phyloP scores from a whole-genome alignment of 2,329 filamentous ascomycete genomes.

The Aspergillus nomiae region DNA sequence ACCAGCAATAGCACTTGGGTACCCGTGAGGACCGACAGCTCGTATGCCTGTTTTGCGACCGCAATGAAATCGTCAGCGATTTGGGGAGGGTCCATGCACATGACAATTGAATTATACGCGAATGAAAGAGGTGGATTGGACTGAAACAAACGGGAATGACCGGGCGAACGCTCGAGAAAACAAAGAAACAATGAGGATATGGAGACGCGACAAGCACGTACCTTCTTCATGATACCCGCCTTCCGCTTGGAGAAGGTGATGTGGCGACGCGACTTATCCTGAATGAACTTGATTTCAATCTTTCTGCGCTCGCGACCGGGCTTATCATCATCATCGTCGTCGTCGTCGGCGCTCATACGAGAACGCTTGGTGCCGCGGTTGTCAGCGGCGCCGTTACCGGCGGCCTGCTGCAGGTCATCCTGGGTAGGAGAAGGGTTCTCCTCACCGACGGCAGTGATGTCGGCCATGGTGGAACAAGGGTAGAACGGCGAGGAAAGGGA shows the following conservation, averaged over 20 bases:
- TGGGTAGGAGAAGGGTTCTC: constrained; percentile 74
- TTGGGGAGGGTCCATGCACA: neutral
- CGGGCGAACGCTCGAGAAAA: constrained; percentile 3
- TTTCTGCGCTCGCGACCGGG: constrained; percentile 96
- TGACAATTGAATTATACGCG: constrained; percentile 3
- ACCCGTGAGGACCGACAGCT: constrained; percentile 93
- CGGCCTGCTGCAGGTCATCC: constrained; percentile 62
- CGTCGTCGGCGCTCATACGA: constrained; percentile 82
- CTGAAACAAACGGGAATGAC: neutral
- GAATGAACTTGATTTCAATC: constrained; percentile 99
- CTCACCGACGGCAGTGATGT: constrained; percentile 77
- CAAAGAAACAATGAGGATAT: constrained; percentile 7
- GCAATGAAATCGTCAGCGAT: constrained; percentile 19
- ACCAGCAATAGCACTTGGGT: constrained; percentile 96
- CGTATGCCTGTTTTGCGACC: constrained; percentile 72
- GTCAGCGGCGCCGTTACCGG: constrained; percentile 72
- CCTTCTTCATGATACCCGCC: constrained; percentile 99
- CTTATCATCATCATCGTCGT: constrained; percentile 98
- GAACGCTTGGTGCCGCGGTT: constrained; percentile 86
- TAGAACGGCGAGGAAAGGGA: constrained; percentile 8
- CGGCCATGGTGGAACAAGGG: constrained; percentile 61
- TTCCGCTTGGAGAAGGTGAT: constrained; percentile 99
- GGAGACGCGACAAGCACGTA: constrained; percentile 49
- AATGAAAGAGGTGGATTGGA: neutral
- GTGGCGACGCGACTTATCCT: constrained; percentile 98